Evolutionary conservation across 2,329 filamentous ascomycete genomes (phyloP).

Genomic region (Fusarium sp.): DNA sequence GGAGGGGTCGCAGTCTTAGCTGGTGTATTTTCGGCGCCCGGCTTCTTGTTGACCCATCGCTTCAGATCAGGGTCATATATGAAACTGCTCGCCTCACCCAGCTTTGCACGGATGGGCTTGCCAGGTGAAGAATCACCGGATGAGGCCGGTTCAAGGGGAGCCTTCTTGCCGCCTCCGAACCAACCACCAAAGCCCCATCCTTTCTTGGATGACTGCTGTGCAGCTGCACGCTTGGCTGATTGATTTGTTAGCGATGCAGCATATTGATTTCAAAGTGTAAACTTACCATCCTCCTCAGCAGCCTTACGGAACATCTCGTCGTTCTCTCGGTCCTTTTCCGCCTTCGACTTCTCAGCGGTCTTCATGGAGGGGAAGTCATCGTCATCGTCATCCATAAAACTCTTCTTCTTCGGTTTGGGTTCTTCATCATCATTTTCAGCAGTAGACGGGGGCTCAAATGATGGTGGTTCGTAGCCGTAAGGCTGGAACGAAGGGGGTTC

Average conservation of each 20-base stretch:
- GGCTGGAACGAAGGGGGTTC: slow-evolving; percentile 74
- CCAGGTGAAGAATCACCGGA: slow-evolving; percentile 60
- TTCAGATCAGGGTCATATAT: slow-evolving; percentile 96
- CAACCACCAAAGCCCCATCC: slow-evolving; percentile 88
- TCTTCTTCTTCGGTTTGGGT: slow-evolving; percentile 78
- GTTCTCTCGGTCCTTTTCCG: slow-evolving; percentile 81
- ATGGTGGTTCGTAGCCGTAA: slow-evolving; percentile 69
- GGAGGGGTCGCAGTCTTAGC: slow-evolving; percentile 79
- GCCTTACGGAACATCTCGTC: slow-evolving; percentile 88
- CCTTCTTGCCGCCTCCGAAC: slow-evolving; percentile 81
- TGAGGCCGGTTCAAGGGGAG: slow-evolving; percentile 45
- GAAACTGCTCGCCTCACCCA: slow-evolving; percentile 93
- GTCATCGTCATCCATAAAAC: slow-evolving; percentile 85
- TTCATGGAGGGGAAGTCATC: slow-evolving; percentile 71
- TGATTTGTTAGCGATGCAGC: slow-evolving; percentile 28
- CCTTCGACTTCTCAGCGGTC: slow-evolving; percentile 70
- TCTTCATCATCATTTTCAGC: slow-evolving; percentile 60
- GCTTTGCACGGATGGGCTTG: slow-evolving; percentile 88
- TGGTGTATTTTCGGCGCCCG: slow-evolving; percentile 72
- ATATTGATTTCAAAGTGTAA: neutral
- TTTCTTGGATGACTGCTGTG: slow-evolving; percentile 65
- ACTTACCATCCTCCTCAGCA: slow-evolving; percentile 79
- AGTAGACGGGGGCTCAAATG: slow-evolving; percentile 65
- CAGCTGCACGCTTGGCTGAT: slow-evolving; percentile 71
- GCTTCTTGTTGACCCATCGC: slow-evolving; percentile 98